Conservation (phyloP, 306 rosid genomes). For the Castanopsis chinensis region DNA sequence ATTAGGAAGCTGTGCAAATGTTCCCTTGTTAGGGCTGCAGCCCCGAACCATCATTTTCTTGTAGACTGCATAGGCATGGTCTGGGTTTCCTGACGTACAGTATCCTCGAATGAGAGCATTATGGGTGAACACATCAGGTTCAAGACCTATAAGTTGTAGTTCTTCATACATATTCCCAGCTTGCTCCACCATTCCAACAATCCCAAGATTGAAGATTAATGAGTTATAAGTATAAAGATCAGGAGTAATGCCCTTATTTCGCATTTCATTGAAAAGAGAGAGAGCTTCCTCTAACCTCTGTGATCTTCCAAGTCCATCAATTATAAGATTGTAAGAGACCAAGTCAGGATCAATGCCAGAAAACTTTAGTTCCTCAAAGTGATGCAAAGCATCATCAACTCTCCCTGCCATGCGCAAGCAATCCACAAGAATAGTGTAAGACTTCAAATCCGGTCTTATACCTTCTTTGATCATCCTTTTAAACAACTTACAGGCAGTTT, state of each 20-base stretch:
- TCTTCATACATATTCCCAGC: conserved; percentile 77
- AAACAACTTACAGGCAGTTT: conserved; percentile 62
- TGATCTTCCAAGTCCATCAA: conserved; percentile 80
- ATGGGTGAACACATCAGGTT: conserved; percentile 88
- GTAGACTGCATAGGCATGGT: conserved; percentile 72
- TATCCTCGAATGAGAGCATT: conserved; percentile 93
- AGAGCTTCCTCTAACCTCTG: conserved; percentile 69
- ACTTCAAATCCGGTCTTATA: conserved; percentile 83
- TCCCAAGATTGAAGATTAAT: conserved; percentile 72
- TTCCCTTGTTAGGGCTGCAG: conserved; percentile 72
- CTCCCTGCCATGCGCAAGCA: conserved; percentile 63
- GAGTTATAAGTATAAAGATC: conserved; percentile 87
- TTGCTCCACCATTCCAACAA: conserved; percentile 76
- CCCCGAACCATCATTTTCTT: conserved; percentile 90
- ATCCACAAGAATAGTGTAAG: conserved; percentile 83
- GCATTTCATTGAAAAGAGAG: conserved; percentile 72
- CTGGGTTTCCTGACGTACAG: conserved; percentile 60
- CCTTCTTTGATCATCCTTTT: conserved; percentile 80
- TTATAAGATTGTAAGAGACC: conserved; percentile 69
- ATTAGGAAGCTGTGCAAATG: conserved; percentile 87
- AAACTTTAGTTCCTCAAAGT: conserved; percentile 77
- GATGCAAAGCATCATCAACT: conserved; percentile 72
- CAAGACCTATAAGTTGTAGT: conserved; percentile 64
- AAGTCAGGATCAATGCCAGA: conserved; percentile 77
- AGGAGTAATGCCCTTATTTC: conserved; percentile 57